Evolutionary conservation across 2,329 filamentous ascomycete genomes (phyloP).

Genomic region (Monosporascus sp.): DNA sequence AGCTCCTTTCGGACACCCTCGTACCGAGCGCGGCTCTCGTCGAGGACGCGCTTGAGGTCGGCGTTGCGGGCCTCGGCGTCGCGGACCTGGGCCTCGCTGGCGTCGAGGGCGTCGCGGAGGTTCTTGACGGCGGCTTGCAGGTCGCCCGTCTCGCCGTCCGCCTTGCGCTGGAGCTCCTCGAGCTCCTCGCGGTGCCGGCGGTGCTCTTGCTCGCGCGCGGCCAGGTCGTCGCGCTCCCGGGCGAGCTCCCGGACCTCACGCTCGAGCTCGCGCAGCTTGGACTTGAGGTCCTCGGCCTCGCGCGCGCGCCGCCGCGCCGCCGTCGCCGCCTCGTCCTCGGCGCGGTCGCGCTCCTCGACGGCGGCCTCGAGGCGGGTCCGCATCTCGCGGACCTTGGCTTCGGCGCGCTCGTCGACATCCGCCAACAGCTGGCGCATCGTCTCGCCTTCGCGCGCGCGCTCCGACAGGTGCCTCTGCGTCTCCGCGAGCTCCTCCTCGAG

Average conservation of each 20-base stretch:
- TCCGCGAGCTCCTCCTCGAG: constrained; percentile 90
- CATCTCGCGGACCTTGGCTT: constrained; percentile 81
- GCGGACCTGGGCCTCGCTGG: constrained; percentile 75
- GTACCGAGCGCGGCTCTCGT: constrained; percentile 70
- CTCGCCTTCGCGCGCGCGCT: constrained; percentile 86
- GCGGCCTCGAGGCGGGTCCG: constrained; percentile 81
- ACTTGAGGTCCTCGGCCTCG: constrained; percentile 81
- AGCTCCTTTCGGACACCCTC: constrained; percentile 72
- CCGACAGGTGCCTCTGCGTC: constrained; percentile 76
- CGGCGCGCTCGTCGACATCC: constrained; percentile 79
- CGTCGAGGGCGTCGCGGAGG: constrained; percentile 75
- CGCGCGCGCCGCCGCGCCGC: constrained; percentile 69
- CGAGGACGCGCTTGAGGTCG: constrained; percentile 69
- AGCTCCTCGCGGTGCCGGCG: constrained; percentile 68
- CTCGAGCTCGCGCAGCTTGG: constrained; percentile 75
- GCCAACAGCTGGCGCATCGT: constrained; percentile 87
- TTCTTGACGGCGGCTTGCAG: constrained; percentile 71
- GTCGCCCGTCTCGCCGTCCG: constrained; percentile 68
- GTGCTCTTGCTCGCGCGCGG: constrained; percentile 68
- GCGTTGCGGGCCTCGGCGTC: constrained; percentile 78
- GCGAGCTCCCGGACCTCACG: constrained; percentile 64
- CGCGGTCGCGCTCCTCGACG: constrained; percentile 87
- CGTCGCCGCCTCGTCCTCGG: constrained; percentile 83
- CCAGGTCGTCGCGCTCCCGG: constrained; percentile 73
- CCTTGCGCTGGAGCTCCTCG: constrained; percentile 63